Base-by-base conservation (phyloP, 2,329 filamentous ascomycete genomes). In the Botrytis elliptica region DNA sequence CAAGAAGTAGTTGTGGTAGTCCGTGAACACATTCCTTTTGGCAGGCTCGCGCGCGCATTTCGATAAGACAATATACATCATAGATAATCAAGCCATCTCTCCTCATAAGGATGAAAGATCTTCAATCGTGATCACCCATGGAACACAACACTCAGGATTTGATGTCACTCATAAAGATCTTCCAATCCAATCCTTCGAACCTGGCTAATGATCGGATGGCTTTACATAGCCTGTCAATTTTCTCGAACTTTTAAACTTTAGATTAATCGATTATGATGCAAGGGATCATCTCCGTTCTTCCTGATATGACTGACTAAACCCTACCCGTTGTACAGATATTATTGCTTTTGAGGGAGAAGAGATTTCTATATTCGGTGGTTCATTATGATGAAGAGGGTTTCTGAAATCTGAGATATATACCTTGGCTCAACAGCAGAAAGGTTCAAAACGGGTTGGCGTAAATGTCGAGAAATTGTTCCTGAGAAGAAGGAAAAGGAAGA, bases 141-240 rank as follows among this genome's bases (percentile, higher is more conserved):
- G 40, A 66, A 44, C 36, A 25, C 36, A 38, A 16, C 22, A 40
- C 38, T 38, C 42, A 7, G 9, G 46, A 36, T 10, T 22, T 16
- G 36, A 36, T 49, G 25, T 66, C 33, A 10, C 64, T 66, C 29
- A 20, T 38, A 33, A 49, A 20, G 42, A 65, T 65, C 42, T 36
- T 49, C 42, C 63, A 25, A 36, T 25, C 12, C 2, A 22, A 65
- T n/a, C 20, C 63, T 36, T 65, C 29, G 29, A 36, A 25, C 16
- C 49, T 52, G 64, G 64, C 7, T 66, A 66, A 49, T 66, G 29
- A 46, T 66, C 64, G 64, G 64, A n/a, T 52, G 44, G 22, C 38
- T 49, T 49, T 25, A 49, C 20, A 62, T 40, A 16, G 33, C 33
- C 36, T 38, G 33, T 40, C 59, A 36, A 38, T n/a, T 25, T 62